Evolutionary conservation across 139 green algal genomes (phyloP).

Genomic region (Deuterostichococcus epilithicus): DNA sequence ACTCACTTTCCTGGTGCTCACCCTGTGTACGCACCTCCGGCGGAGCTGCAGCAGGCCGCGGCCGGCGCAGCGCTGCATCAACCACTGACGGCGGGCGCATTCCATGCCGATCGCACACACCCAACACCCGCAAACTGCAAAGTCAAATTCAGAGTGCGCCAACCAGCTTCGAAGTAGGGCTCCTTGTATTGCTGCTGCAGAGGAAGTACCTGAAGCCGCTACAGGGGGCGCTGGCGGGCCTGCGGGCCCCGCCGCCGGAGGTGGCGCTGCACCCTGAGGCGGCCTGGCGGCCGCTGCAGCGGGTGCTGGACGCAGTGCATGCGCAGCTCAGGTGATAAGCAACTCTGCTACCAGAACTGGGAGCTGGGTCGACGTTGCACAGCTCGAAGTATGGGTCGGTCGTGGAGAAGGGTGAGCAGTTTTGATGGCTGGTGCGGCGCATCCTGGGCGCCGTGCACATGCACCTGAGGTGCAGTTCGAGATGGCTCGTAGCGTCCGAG

Average conservation of each 20-base stretch:
- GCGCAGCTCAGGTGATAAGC: conserved; percentile 22
- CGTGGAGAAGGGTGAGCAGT: too few relatives aligned
- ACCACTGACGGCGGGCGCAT: too few relatives aligned
- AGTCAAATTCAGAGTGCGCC: too few relatives aligned
- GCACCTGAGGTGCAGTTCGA: too few relatives aligned
- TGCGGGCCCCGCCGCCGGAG: not conserved
- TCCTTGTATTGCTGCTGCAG: conserved; percentile 16
- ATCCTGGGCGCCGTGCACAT: too few relatives aligned
- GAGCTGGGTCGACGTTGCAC: too few relatives aligned
- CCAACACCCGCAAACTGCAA: too few relatives aligned
- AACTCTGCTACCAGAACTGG: too few relatives aligned
- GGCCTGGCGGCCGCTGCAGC: conserved; percentile 44
- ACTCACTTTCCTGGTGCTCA: not conserved
- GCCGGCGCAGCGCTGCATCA: not conserved
- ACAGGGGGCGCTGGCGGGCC: conserved; percentile 1
- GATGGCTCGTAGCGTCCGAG: too few relatives aligned
- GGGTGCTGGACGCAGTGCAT: conserved; percentile 28
- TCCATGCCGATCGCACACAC: too few relatives aligned
- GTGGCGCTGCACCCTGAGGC: not conserved
- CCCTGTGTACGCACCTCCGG: not conserved
- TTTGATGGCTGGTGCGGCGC: too few relatives aligned
- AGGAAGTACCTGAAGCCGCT: not conserved
- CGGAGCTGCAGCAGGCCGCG: not conserved
- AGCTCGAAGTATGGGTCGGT: too few relatives aligned
- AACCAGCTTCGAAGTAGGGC: not conserved